Evolutionary conservation across 1,139 yeast genomes (phyloP), one percentile per base, ranked within the genome.

Genomic region (Hyphopichia khmerensis): DNA sequence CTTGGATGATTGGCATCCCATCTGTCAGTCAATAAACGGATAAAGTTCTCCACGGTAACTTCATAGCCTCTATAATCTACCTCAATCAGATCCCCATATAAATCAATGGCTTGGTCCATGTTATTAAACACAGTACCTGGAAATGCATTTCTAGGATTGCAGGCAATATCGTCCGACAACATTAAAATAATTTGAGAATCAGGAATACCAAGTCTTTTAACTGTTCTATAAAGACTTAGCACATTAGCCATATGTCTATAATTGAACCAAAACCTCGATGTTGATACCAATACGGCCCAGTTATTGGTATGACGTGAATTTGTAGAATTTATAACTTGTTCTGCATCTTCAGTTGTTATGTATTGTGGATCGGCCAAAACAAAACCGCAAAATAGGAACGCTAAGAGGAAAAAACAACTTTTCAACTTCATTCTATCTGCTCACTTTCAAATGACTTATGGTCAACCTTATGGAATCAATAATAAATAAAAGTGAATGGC

Each of bases 171-270:
- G 64, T 93, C 99, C 32, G 96, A 86, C 43, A 93, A 71, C 99
- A 93, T 95, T 55, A 93, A 70, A 38, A 93, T 91, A 60, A 93
- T 95, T 60, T 95, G 99, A 2, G 97, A 90, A 63, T 93, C 99
- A 0, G 99, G 99, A 26, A 93, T 93, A 2, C 99, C 99, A 47
- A 93, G 68, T 52, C 99, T 73, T 64, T 91, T 93, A 29, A 93
- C 99, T 0, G 98, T 93, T 53, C 99, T 78, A 67, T 93, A 93
- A 79, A 95, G 83, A 62, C 96, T 87, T 51, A 93, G 73, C 16
- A 87, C 96, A 64, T 93, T 93, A 37, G 99, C 99, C 91, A 93
- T 89, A 64, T 93, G 99, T 61, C 97, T 77, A 61, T 93, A 93
- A 64, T 93, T 93, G 74, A 93, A 93, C 99, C 99, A 93, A 65